These are phyloP conservation scores for Panaeolus papilionaceus DNA, from an alignment of 768 basidiomycete species.

Conservation along the genomic window DNA sequence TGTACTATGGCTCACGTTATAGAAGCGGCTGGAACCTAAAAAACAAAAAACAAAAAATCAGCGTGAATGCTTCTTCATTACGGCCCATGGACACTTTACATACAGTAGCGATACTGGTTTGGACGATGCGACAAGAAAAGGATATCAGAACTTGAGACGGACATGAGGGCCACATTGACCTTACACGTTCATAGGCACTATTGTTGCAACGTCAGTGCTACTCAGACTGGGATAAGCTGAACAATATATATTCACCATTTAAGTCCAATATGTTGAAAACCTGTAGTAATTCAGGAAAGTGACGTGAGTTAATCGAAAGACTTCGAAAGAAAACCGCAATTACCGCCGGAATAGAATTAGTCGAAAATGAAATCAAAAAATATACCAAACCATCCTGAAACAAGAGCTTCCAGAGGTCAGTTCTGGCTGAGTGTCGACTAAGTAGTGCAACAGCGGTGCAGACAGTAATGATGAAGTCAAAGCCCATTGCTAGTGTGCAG, in stretches of 20 bases:
- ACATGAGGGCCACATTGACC: slow-evolving; percentile 24
- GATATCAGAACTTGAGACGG: neutral
- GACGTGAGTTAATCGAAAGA: neutral
- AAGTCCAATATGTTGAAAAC: slow-evolving; percentile 65
- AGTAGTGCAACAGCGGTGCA: slow-evolving; percentile 62
- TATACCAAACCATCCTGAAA: slow-evolving; percentile 79
- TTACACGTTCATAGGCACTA: slow-evolving; percentile 70
- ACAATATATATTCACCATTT: slow-evolving; percentile 50
- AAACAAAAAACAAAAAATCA: neutral
- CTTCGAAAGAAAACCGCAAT: slow-evolving; percentile 30
- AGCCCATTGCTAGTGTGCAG: slow-evolving; percentile 61
- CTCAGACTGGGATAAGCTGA: slow-evolving; percentile 8
- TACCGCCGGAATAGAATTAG: slow-evolving; percentile 73
- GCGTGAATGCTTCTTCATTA: neutral
- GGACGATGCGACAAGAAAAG: neutral
- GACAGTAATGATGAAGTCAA: slow-evolving; percentile 65
- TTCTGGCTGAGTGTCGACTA: slow-evolving; percentile 56
- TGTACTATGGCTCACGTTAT: slow-evolving; percentile 53
- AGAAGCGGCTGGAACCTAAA: slow-evolving; percentile 67
- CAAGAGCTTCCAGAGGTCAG: slow-evolving; percentile 70
- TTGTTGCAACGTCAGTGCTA: neutral
- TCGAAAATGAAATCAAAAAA: slow-evolving; percentile 68
- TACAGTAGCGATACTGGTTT: slow-evolving; percentile 58
- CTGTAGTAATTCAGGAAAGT: slow-evolving; percentile 27
- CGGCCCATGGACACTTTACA: slow-evolving; percentile 20